Evolutionary conservation across 495 filamentous ascomycete genomes (phyloP), one percentile per base, ranked within the genome.

Genomic region (Penicillium canariense): DNA sequence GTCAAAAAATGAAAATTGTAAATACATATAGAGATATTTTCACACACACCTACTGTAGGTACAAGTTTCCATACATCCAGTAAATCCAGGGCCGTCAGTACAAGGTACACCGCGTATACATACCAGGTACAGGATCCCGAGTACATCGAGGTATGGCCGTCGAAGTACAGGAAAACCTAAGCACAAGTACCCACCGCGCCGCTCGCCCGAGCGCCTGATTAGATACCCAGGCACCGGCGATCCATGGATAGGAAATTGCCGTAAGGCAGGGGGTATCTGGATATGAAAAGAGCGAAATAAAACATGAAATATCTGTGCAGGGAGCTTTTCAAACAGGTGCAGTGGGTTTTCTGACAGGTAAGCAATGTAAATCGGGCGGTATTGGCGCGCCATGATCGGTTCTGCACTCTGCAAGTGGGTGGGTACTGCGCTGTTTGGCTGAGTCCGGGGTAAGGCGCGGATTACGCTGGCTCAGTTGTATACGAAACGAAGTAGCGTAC

Each of bases 361-460:
- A 32, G 10, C 42, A 25, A 7, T 35, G 17, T 35, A 34, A 35
- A 48, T n/a, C 17, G n/a, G 43, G 12, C 43, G 43, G 43, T 46
- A 46, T 46, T 46, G 28, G 43, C 26, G 42, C 25, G 25, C 26
- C 9, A 31, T 15, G 50, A 53, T 53, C 50, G 40, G 38, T 40
- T 20, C 14, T 46, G 14, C 23, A 36, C 17, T 20, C 49, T 53
- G 50, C 50, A 45, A 17, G 14, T 20, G 20, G 12, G 50, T 38
- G 50, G 50, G 39, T 51, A 27, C 40, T 2, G 38, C 4, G 15
- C n/a, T n/a, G n/a, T n/a, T n/a, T n/a, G n/a, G n/a, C 7, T 18
- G 5, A 44, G 31, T 53, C 50, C n/a, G 40, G 50, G 50, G 40
- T 46, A 53, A 46, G 10, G 42, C 11, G 50, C 39, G 27, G 25